Evolutionary conservation across 2,329 filamentous ascomycete genomes (phyloP).

Genomic region (Hortaea sp.): DNA sequence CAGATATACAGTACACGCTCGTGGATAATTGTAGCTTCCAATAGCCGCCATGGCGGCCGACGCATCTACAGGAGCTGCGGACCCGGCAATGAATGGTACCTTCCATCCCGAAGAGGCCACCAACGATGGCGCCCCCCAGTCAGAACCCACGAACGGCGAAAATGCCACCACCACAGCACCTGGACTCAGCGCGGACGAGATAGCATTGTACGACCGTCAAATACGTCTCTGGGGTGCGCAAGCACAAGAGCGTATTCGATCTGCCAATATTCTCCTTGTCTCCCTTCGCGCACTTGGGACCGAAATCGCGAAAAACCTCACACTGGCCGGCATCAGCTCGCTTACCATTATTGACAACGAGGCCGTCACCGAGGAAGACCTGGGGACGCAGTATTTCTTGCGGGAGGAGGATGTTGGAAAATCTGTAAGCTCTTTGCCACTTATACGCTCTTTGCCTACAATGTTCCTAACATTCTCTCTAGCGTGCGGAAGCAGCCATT

Average conservation of each 20-base stretch:
- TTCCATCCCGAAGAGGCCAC: slow-evolving; percentile 1
- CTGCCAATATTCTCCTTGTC: slow-evolving; percentile 80
- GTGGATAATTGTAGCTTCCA: background rate
- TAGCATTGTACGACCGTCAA: slow-evolving; percentile 93
- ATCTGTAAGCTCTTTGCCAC: slow-evolving; percentile 42
- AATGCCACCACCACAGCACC: slow-evolving; percentile 11
- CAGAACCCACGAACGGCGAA: background rate
- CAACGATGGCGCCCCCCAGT: slow-evolving; percentile 8
- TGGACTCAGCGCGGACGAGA: slow-evolving; percentile 59
- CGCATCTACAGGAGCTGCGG: background rate
- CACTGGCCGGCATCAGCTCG: slow-evolving; percentile 82
- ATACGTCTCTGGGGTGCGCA: slow-evolving; percentile 95
- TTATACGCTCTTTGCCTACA: background rate
- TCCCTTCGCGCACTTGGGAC: slow-evolving; percentile 80
- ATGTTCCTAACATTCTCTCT: slow-evolving; percentile 10
- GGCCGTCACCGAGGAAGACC: slow-evolving; percentile 63
- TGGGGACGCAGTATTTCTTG: slow-evolving; percentile 63
- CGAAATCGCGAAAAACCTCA: slow-evolving; percentile 95
- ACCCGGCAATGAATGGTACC: slow-evolving; percentile 1
- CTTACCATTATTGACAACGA: slow-evolving; percentile 80
- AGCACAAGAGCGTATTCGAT: slow-evolving; percentile 80
- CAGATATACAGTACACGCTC: too few species aligned
- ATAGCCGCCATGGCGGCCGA: background rate
- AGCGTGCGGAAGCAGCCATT: slow-evolving; percentile 70
- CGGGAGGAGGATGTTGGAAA: slow-evolving; percentile 61